Evolutionary conservation across 1,284 basidiomycete genomes (phyloP), one percentile per base, ranked within the genome.

Genomic region (Ceratobasidium sp.): DNA sequence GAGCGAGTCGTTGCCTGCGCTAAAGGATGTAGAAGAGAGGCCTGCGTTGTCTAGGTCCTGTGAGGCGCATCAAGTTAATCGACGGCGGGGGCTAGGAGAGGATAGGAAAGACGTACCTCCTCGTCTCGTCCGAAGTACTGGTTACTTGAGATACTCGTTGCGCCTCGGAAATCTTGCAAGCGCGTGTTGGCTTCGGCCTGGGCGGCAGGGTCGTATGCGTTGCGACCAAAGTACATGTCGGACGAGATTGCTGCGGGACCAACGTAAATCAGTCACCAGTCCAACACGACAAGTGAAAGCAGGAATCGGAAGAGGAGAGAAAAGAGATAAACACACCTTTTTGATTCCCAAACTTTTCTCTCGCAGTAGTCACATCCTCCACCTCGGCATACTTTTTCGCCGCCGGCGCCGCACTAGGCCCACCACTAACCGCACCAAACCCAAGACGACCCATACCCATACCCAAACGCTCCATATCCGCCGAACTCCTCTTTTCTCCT

Each of bases 171-270:
- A 64, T 90, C 87, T 80, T 92, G 90, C 61, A 99, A 86, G 9
- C 97, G 90, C 25, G 88, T 85, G 82, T 96, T 93, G 0, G 96
- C 95, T 84, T 98, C 96, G 54, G 86, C 84, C 44, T 89, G 83
- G 3, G 90, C 88, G 57, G 85, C 82, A 0, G 95, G 90, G 83
- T 99, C 97, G 85, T 98, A 98, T 22, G 90, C 84, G 73, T 94
- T 94, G 40, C 97, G 90, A 51, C 93, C 95, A 84, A 99, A 99
- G 88, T 95, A 99, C 93, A 97, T 96, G 83, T 99, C 98, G 1
- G 95, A 97, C 4, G 96, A 98, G 83, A 99, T 98, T 66, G 89
- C 95, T 86, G 77, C 37, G 0, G 2, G 40, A 5, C 19, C 34
- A 19, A 22, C 37, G 52, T 6, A 13, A 29, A 25, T 75, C 19